Percentiles rank a stretch among this genome's conserved stretches.
phyloP scores from a whole-genome alignment of 768 basidiomycete species.

The Obba rivulosa region DNA sequence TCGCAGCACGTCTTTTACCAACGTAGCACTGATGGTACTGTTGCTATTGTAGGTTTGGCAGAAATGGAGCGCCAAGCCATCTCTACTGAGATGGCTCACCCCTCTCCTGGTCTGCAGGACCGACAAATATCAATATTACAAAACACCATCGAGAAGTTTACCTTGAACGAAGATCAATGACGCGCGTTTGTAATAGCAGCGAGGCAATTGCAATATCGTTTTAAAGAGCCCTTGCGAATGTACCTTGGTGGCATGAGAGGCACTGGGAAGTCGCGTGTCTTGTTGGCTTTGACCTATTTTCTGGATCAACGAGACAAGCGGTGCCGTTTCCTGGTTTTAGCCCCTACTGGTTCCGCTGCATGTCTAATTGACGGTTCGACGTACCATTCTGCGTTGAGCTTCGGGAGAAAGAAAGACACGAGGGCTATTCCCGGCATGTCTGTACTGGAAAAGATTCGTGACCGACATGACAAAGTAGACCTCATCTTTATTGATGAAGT shows the following conservation, averaged over 20 bases:
- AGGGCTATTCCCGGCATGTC: not conserved
- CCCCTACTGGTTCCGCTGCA: conserved; percentile 17
- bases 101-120: not conserved
- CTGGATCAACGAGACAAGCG: conserved; percentile 7
- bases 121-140: not conserved
- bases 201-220: not conserved
- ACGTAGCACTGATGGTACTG: not conserved
- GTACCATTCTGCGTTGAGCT: conserved; percentile 14
- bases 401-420: not conserved
- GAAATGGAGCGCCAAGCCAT: not conserved
- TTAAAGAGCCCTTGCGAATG: conserved; percentile 9
- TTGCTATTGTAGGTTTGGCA: not conserved
- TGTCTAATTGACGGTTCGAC: conserved; percentile 16
- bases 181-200: conserved; percentile 11
- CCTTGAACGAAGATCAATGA: conserved; percentile 8
- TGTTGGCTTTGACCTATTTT: conserved; percentile 10
- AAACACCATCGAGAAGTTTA: not conserved
- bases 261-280: conserved; percentile 18
- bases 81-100: not conserved
- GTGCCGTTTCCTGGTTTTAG: conserved; percentile 8
- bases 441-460: not conserved
- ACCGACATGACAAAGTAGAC: conserved; percentile 22
- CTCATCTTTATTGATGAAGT: conserved; percentile 40
- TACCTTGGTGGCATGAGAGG: conserved; percentile 21
- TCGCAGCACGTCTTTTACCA: not conserved